Evolutionary conservation across 163 green algal species (phyloP).

Genomic region (Chlorella variabilis): DNA sequence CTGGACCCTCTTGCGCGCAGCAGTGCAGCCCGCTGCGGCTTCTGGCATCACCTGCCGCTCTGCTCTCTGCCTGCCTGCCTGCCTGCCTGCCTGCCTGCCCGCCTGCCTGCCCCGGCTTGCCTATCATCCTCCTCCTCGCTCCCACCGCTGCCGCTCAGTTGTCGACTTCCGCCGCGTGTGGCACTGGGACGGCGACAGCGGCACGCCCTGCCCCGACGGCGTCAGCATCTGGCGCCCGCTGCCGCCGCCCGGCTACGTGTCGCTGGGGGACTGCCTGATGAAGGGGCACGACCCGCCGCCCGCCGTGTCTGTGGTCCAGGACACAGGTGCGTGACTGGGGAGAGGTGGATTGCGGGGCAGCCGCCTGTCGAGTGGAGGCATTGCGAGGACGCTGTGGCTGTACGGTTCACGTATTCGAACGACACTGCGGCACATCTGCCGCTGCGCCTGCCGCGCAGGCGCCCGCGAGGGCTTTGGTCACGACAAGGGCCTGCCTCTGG

Average conservation of each 20-base stretch:
- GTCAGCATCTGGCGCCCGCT: conserved; percentile 69
- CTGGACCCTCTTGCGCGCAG: too few relatives aligned
- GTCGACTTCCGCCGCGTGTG: conserved; percentile 52
- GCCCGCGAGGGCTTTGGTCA: conserved; percentile 18
- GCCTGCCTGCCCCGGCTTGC: too few relatives aligned
- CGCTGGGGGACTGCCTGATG: conserved; percentile 76
- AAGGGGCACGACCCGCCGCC: conserved; percentile 70
- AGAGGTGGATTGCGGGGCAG: too few relatives aligned
- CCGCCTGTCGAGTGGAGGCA: too few relatives aligned
- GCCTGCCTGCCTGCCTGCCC: too few relatives aligned
- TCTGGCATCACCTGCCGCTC: too few relatives aligned
- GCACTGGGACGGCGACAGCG: conserved; percentile 23
- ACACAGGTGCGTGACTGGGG: conserved; percentile 34
- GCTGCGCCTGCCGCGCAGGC: background rate
- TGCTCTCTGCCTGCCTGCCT: too few relatives aligned
- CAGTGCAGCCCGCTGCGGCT: conserved; percentile 11
- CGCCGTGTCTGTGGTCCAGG: conserved; percentile 63
- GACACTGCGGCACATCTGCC: too few relatives aligned
- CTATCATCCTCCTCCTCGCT: too few relatives aligned
- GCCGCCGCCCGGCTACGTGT: conserved; percentile 68
- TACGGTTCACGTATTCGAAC: too few relatives aligned
- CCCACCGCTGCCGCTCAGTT: too few relatives aligned
- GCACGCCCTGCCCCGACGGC: background rate
- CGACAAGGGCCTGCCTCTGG: conserved; percentile 39
- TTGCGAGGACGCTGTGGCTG: too few relatives aligned